phyloP scores from a whole-genome alignment of 805 yeast species.

The Metschnikowia aberdeeniae region DNA sequence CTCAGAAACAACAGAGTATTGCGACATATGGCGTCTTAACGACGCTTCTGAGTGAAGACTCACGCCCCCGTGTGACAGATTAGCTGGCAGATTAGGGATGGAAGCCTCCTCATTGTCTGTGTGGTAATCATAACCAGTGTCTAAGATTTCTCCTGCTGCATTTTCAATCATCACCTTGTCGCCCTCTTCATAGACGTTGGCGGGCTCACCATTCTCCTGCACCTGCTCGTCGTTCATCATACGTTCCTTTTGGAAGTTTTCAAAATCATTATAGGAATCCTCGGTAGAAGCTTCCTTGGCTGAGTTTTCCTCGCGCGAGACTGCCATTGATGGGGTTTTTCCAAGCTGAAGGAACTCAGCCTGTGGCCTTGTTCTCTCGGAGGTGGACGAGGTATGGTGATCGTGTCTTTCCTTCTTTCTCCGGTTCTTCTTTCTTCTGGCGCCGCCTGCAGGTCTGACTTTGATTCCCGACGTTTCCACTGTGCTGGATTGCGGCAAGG shows the following conservation, averaged over 20 bases:
- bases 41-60: constrained; percentile 42
- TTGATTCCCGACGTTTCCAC: constrained; percentile 63
- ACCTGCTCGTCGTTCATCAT: background rate
- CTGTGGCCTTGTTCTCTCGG: constrained; percentile 34
- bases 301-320: constrained; percentile 1
- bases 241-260: background rate
- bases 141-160: constrained; percentile 75
- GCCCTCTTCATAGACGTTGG: constrained; percentile 60
- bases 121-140: constrained; percentile 43
- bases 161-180: constrained; percentile 71
- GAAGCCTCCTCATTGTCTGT: background rate
- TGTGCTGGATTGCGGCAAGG: constrained; percentile 32
- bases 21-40: constrained; percentile 32
- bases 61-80: constrained; percentile 1
- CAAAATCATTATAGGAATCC: constrained; percentile 2
- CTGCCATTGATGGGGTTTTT: constrained; percentile 18
- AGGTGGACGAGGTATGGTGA: constrained; percentile 10
- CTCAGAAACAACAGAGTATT: constrained; percentile 28
- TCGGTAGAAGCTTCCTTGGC: constrained; percentile 1
- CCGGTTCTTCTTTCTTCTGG: constrained; percentile 47
- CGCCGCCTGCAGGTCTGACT: constrained; percentile 73
- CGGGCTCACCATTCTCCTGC: constrained; percentile 19
- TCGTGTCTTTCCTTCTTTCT: constrained; percentile 30
- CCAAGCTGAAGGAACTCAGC: constrained; percentile 41
- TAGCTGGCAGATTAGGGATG: background rate